Conservation (phyloP, 208 protist species). For the Willaertia magna region DNA sequence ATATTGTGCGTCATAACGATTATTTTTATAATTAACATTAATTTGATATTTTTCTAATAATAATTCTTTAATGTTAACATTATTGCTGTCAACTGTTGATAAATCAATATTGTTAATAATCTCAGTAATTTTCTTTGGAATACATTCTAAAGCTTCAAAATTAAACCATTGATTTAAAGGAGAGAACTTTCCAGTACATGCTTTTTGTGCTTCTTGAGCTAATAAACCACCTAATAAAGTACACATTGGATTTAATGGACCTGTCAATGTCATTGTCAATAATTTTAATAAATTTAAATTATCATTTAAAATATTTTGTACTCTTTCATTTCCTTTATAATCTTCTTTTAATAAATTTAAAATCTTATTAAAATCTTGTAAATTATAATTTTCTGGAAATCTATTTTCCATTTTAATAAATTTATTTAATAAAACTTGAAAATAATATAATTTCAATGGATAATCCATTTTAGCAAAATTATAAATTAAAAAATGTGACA, state of each 20-base stretch:
- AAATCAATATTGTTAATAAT: too few relatives aligned
- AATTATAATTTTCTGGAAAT: constrained; percentile 10
- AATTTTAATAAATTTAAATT: not conserved
- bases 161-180: constrained; percentile 32
- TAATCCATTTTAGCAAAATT: constrained; percentile 25
- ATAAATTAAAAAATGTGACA: not conserved
- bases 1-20: constrained; percentile 34
- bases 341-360: too few relatives aligned
- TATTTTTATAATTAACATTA: not conserved
- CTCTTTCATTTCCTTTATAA: too few relatives aligned
- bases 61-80: not conserved
- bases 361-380: constrained; percentile 5
- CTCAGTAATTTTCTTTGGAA: constrained; percentile 11
- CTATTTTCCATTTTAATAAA: constrained; percentile 16
- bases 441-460: not conserved
- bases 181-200: constrained; percentile 29
- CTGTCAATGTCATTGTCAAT: not conserved
- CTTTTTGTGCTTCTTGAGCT: constrained; percentile 47
- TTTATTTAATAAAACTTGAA: not conserved
- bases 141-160: constrained; percentile 19
- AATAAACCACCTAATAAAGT: constrained; percentile 44
- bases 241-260: constrained; percentile 23
- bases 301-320: not conserved
- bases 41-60: not conserved
- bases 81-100: too few relatives aligned